These are phyloP conservation scores for Cyberlindnera subsufficiens DNA, from an alignment of 805 yeast genomes.

Conservation along the genomic window DNA sequence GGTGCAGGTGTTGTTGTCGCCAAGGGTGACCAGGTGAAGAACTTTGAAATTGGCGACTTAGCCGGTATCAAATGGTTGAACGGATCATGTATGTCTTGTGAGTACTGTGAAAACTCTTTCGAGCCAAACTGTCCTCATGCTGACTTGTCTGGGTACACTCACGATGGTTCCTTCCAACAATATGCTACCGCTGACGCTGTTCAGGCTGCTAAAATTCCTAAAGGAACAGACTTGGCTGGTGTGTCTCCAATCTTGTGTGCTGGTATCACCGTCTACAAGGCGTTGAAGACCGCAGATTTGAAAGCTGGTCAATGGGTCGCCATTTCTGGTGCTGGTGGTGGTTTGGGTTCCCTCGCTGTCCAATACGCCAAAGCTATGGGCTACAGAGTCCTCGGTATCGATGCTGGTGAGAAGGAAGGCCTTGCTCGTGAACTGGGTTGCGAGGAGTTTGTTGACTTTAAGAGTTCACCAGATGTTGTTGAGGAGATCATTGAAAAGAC, in stretches of 20 bases:
- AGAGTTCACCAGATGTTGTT: constrained; percentile 45
- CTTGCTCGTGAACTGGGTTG: constrained; percentile 44
- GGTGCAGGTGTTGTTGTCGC: constrained; percentile 65
- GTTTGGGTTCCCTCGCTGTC: constrained; percentile 65
- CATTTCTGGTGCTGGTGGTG: constrained; percentile 72
- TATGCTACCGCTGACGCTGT: constrained; percentile 84
- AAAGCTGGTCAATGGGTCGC: constrained; percentile 68
- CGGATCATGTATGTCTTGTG: constrained; percentile 57
- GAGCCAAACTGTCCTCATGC: constrained; percentile 66
- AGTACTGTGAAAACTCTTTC: constrained; percentile 43
- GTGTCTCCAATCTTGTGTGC: constrained; percentile 85
- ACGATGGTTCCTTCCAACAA: constrained; percentile 87
- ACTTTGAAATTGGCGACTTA: constrained; percentile 52
- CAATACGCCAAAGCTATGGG: constrained; percentile 76
- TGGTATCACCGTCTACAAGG: constrained; percentile 88
- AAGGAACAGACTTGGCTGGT: constrained; percentile 65
- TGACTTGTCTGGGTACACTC: constrained; percentile 76
- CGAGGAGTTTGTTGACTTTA: constrained; percentile 55
- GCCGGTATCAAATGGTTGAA: constrained; percentile 65
- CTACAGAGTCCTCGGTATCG: constrained; percentile 59
- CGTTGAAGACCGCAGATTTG: constrained; percentile 69
- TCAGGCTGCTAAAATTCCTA: constrained; percentile 76
- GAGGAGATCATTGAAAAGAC: constrained; percentile 48
- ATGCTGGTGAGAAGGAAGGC: constrained; percentile 52
- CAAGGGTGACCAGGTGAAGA: constrained; percentile 47